Evolutionary conservation across 805 yeast species (phyloP).

Genomic region (Lipomyces spencermartinsiae): DNA sequence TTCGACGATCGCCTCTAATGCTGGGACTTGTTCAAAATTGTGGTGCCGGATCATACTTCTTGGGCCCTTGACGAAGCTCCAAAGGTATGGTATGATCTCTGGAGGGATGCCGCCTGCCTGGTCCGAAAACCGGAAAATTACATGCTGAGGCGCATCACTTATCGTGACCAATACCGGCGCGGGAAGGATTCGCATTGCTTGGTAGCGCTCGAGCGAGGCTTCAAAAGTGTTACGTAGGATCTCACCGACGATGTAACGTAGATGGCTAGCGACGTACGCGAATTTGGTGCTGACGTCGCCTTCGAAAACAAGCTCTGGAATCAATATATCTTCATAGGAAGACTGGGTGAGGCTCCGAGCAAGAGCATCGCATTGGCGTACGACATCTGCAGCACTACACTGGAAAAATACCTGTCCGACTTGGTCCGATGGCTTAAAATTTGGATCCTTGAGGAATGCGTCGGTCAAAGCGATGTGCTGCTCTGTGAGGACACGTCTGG

Average conservation of each 20-base stretch:
- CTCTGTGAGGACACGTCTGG: slow-evolving; percentile 88
- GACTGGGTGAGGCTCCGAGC: slow-evolving; percentile 57
- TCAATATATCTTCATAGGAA: slow-evolving; percentile 59
- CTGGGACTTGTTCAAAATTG: slow-evolving; percentile 44
- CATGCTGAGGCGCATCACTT: slow-evolving; percentile 67
- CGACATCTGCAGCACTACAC: slow-evolving; percentile 74
- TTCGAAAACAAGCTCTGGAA: slow-evolving; percentile 80
- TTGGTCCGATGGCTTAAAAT: slow-evolving; percentile 50
- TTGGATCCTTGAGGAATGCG: slow-evolving; percentile 57
- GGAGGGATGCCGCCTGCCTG: slow-evolving; percentile 85
- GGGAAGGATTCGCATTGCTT: slow-evolving; percentile 36
- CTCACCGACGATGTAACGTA: slow-evolving; percentile 87
- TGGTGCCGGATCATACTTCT: slow-evolving; percentile 41
- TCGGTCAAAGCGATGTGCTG: slow-evolving; percentile 84
- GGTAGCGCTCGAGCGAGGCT: slow-evolving; percentile 67
- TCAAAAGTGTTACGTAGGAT: slow-evolving; percentile 83
- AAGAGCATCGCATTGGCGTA: slow-evolving; percentile 62
- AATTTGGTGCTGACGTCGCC: slow-evolving; percentile 70
- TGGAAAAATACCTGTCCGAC: slow-evolving; percentile 81
- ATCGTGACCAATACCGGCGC: slow-evolving; percentile 76
- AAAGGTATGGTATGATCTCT: slow-evolving; percentile 65
- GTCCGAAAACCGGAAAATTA: slow-evolving; percentile 81
- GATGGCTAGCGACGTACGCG: slow-evolving; percentile 84
- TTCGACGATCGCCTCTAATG: slow-evolving; percentile 44
- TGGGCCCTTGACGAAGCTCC: slow-evolving; percentile 67